phyloP scores from a whole-genome alignment of 768 basidiomycete genomes.

The Mycena venus region DNA sequence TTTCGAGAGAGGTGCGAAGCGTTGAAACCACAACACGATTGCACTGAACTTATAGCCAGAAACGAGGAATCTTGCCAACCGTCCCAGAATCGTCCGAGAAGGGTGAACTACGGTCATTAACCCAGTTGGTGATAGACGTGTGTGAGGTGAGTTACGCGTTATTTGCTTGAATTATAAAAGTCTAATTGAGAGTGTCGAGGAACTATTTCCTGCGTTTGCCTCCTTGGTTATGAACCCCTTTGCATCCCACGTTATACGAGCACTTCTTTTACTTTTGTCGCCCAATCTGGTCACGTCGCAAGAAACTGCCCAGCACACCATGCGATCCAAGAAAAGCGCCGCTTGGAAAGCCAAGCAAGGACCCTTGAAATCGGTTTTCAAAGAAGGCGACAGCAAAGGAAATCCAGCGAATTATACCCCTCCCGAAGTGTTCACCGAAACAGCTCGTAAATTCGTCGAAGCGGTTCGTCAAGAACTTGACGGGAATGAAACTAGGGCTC shows the following conservation, averaged over 20 bases:
- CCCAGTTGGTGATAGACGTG: constrained; percentile 72
- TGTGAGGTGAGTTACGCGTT: constrained; percentile 65
- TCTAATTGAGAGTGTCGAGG: constrained; percentile 55
- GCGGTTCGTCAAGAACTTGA: constrained; percentile 65
- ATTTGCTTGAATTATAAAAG: not conserved
- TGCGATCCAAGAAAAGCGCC: constrained; percentile 90
- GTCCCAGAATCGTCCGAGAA: constrained; percentile 60
- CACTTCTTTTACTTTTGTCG: constrained; percentile 82
- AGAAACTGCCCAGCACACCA: constrained; percentile 49
- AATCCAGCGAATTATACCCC: constrained; percentile 38
- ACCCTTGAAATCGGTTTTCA: constrained; percentile 84
- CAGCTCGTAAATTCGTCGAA: constrained; percentile 63
- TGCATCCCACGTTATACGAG: constrained; percentile 91
- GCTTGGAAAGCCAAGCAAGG: constrained; percentile 88
- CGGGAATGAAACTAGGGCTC: constrained; percentile 81
- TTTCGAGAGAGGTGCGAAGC: constrained; percentile 75
- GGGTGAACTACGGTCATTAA: constrained; percentile 79
- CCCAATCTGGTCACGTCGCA: constrained; percentile 64
- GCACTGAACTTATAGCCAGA: constrained; percentile 48
- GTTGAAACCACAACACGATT: not conserved
- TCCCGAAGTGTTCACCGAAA: constrained; percentile 64
- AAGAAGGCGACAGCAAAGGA: constrained; percentile 55
- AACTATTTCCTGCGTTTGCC: constrained; percentile 74
- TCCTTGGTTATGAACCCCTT: constrained; percentile 86
- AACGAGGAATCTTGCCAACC: constrained; percentile 65